phyloP scores from a whole-genome alignment of 306 rosid genomes.

The Quercus gilva region DNA sequence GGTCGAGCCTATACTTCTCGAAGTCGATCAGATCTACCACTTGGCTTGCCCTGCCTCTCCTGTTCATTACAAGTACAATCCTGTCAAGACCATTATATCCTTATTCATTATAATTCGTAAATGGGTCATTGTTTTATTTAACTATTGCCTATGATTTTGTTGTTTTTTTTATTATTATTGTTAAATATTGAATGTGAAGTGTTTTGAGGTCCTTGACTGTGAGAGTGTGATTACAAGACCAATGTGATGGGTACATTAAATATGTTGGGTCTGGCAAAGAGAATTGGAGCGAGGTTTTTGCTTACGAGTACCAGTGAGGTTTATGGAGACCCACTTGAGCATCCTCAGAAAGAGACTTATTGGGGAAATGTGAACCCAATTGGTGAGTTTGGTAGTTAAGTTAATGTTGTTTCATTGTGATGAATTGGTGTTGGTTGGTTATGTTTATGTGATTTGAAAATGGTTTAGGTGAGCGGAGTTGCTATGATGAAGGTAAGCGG shows the following conservation, averaged over 20 bases:
- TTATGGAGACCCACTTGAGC: constrained; percentile 94
- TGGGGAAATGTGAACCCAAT: constrained; percentile 99
- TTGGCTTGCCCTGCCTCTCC: constrained; percentile 98
- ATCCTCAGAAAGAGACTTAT: constrained; percentile 96
- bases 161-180: not conserved
- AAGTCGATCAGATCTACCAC: constrained; percentile 97
- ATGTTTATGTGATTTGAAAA: constrained; percentile 2
- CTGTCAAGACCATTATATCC: constrained; percentile 96
- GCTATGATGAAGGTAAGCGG: constrained; percentile 97
- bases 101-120: not conserved
- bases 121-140: not conserved
- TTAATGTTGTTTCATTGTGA: not conserved
- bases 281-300: constrained; percentile 92
- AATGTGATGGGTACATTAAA: constrained; percentile 98
- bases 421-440: not conserved
- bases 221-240: constrained; percentile 66
- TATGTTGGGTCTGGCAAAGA: constrained; percentile 94
- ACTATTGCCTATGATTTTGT: not conserved
- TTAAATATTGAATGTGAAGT: not conserved
- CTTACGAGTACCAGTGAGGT: constrained; percentile 98
- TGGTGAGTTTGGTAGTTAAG: constrained; percentile 45
- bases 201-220: constrained; percentile 47
- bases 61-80: constrained; percentile 88
- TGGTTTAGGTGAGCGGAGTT: constrained; percentile 85
- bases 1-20: constrained; percentile 82